Base-by-base conservation (phyloP, 2,329 filamentous ascomycete genomes). In the Coniosporium tulheliwenetii region DNA sequence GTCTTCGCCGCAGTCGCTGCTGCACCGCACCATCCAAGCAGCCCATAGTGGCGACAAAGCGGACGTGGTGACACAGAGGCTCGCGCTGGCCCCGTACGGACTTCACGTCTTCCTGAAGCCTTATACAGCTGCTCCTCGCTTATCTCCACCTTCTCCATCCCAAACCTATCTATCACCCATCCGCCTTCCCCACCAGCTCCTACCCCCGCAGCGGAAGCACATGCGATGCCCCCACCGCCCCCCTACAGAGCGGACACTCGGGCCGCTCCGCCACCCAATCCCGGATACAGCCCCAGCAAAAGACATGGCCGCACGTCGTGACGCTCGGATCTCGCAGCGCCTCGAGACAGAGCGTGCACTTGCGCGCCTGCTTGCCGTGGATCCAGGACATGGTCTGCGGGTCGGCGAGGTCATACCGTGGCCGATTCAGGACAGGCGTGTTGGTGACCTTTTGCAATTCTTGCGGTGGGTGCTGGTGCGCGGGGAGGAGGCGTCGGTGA, bases 241-340 rank as follows among this genome's bases (percentile, higher is more conserved):
- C 79, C 51, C 91, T 75, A 58, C 91, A 96, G 32, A 98, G 69
- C 38, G 91, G 91, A 61, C 91, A 98, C 63, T 96, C 89, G 1
- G 91, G 85, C 70, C 95, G 93, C 69, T 96, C 86, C 45, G 81
- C 73, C 41, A 93, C 79, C 89, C 91, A 98, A 54, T 96, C 91
- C 30, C 81, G 77, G 48, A 96, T 91, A 59, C 91, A 98, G 13
- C 71, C 72, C 91, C 91, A 98, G 67, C 91, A 98, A 56, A 96
- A 98, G 15, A 96, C 83, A 65, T 98, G 91, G 0, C 91, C 91
- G 61, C 91, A 98, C 41, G 81, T 85, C 39, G 87, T 93, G 19
- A 85, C 86, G 43, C 85, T 81, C 0, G 91, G 91, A 56, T 96
- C 89, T 55, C 82, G 86, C 65, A 96, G 79, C 52, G 78, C 75